Evolutionary conservation across 257 asterid genomes (phyloP).

Genomic region (Solanum virginianum): DNA sequence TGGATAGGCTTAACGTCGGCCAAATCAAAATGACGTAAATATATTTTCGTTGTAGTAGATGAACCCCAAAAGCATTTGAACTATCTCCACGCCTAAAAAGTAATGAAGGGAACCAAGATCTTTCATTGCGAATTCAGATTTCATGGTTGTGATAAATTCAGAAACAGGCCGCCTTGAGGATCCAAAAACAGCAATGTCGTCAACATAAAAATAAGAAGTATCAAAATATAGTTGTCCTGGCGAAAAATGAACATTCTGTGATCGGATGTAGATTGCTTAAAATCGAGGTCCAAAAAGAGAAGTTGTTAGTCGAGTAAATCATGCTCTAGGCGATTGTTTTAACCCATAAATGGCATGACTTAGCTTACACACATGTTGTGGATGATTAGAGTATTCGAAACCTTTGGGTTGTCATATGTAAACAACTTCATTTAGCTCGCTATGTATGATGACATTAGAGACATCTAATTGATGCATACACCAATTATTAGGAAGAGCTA

Average conservation of each 20-base stretch:
- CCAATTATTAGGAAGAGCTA: neutral
- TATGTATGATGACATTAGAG: neutral
- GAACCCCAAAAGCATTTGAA: neutral
- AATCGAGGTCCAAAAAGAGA: neutral
- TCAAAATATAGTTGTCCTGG: neutral
- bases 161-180: neutral
- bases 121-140: neutral
- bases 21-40: neutral
- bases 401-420: neutral
- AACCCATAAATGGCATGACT: neutral
- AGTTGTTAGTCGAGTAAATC: neutral
- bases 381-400: neutral
- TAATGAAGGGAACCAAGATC: neutral
- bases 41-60: neutral
- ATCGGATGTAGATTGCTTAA: neutral
- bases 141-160: neutral
- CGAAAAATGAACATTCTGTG: neutral
- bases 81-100: neutral
- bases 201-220: neutral
- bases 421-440: too few relatives aligned
- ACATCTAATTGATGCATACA: neutral
- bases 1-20: neutral
- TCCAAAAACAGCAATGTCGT: neutral
- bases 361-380: neutral
- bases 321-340: neutral